Conservation (phyloP, 2,329 filamentous ascomycete genomes). For the Fusarium camptoceras region DNA sequence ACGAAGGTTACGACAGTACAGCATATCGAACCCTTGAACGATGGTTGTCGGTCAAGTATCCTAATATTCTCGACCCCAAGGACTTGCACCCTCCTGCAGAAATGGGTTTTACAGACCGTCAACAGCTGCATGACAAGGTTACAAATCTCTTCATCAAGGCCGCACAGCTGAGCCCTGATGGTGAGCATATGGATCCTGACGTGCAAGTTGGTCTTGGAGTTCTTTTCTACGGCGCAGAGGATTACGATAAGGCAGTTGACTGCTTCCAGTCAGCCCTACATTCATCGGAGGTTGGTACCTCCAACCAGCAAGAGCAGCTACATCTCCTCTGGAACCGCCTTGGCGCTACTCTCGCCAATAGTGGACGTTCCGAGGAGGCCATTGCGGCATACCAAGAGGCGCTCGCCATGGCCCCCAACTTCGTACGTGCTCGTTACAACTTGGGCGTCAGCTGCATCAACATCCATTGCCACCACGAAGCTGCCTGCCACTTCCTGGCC, state of each 20-base stretch:
- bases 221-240: constrained; percentile 96
- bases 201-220: constrained; percentile 97
- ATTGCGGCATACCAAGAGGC: constrained; percentile 97
- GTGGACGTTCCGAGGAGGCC: constrained; percentile 91
- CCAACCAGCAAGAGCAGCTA: constrained; percentile 86
- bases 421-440: constrained; percentile 96
- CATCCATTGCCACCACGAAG: constrained; percentile 93
- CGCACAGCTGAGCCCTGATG: constrained; percentile 89
- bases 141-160: constrained; percentile 92
- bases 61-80: constrained; percentile 78
- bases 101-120: constrained; percentile 93
- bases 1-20: constrained; percentile 97
- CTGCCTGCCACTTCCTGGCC: constrained; percentile 90
- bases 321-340: constrained; percentile 98
- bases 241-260: constrained; percentile 98
- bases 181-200: constrained; percentile 97
- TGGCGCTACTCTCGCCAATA: constrained; percentile 95
- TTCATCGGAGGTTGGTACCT: constrained; percentile 83
- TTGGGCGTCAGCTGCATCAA: constrained; percentile 97
- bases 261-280: constrained; percentile 95
- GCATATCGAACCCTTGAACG: constrained; percentile 96
- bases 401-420: constrained; percentile 90
- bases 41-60: constrained; percentile 97
- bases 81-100: constrained; percentile 82
- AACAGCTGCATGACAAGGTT: constrained; percentile 88